Percentiles rank a stretch among this genome's conserved stretches.
Evolutionary conservation across 2,329 filamentous ascomycete species (phyloP).

Genomic region (Hypoxylon sp.): DNA sequence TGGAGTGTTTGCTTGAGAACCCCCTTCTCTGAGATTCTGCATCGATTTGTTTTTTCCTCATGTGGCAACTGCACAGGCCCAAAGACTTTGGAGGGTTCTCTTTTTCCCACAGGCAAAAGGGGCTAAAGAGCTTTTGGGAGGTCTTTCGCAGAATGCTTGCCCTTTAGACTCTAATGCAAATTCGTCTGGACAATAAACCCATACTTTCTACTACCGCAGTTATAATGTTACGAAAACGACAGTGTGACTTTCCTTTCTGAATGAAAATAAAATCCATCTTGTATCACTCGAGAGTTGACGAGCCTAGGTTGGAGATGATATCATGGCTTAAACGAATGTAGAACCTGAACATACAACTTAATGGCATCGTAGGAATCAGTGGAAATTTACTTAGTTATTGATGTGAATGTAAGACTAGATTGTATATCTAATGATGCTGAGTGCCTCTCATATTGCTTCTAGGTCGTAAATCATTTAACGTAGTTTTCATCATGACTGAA

Average conservation of each 20-base stretch:
- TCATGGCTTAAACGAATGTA: background rate
- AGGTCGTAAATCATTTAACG: constrained; percentile 19
- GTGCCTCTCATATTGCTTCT: constrained; percentile 1
- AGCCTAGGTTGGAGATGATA: constrained; percentile 5
- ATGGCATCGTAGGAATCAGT: background rate
- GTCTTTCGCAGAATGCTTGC: constrained; percentile 63
- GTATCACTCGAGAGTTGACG: constrained; percentile 2
- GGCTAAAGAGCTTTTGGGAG: constrained; percentile 63
- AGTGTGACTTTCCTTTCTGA: constrained; percentile 12
- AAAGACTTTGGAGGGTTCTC: constrained; percentile 55
- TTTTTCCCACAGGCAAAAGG: constrained; percentile 52
- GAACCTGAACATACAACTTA: background rate
- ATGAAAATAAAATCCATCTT: constrained; percentile 15
- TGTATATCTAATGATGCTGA: background rate
- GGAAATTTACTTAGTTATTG: background rate
- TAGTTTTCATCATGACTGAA: background rate
- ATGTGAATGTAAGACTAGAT: background rate
- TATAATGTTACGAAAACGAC: constrained; percentile 21
- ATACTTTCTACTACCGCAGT: constrained; percentile 51
- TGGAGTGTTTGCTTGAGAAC: constrained; percentile 72
- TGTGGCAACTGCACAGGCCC: constrained; percentile 60
- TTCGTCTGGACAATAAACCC: constrained; percentile 71
- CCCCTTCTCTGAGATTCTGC: constrained; percentile 61
- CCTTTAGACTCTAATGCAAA: constrained; percentile 70
- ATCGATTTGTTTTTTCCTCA: constrained; percentile 65